Conservation (phyloP, 2,329 filamentous ascomycete species). For the Venturia pyrina region DNA sequence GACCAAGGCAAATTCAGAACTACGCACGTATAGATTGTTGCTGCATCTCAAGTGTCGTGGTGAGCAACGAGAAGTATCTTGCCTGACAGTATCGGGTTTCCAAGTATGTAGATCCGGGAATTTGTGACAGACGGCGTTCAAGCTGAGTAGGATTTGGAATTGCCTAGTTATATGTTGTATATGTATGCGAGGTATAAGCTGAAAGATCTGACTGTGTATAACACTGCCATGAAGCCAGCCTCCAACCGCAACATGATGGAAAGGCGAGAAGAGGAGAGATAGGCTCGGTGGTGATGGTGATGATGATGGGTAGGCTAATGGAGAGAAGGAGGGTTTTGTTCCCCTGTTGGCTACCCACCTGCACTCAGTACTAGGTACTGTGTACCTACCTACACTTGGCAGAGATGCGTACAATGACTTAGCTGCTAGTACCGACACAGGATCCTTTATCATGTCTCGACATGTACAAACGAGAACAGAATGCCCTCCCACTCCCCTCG, state of each 20-base stretch:
- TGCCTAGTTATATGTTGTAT: not conserved
- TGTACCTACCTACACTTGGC: not conserved
- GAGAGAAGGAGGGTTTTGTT: not conserved
- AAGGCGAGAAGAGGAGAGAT: no score
- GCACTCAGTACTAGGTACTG: no score
- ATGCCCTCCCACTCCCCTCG: not conserved
- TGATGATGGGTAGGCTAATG: not conserved
- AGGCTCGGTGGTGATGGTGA: no score
- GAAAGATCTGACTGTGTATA: not conserved
- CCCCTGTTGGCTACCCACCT: not conserved
- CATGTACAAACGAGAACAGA: not conserved
- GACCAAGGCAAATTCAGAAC: no score
- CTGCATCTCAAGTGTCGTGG: no score
- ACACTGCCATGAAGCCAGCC: not conserved
- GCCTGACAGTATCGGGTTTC: no score
- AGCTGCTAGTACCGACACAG: not conserved
- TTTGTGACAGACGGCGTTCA: not conserved
- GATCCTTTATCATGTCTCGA: not conserved
- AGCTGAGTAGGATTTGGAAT: not conserved
- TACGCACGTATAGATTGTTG: no score
- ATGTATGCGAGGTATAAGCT: not conserved
- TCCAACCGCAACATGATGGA: not conserved
- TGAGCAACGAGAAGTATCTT: no score
- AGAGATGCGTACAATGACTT: not conserved
- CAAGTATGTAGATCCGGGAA: no score